Percentiles rank a stretch among this genome's conserved stretches.
These are phyloP conservation scores for Hericium rajendrae DNA, from an alignment of 768 basidiomycete species.

Conservation along the genomic window DNA sequence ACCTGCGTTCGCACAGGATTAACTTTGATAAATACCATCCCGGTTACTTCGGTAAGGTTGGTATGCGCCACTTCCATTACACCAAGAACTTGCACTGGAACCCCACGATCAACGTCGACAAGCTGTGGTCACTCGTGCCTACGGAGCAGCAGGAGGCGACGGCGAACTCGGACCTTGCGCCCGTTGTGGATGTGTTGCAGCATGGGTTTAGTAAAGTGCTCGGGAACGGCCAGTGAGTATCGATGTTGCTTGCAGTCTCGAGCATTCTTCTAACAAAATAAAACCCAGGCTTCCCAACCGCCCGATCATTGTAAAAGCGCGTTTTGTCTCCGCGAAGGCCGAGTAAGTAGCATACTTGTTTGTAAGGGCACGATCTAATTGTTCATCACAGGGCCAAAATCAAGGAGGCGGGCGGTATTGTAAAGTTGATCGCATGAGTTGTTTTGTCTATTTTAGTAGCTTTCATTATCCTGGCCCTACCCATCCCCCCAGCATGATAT, in stretches of 20 bases:
- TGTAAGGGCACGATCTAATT: not conserved
- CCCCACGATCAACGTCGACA: slow-evolving; percentile 98
- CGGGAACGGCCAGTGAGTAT: slow-evolving; percentile 82
- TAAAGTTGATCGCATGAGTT: slow-evolving; percentile 78
- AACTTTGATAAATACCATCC: slow-evolving; percentile 99
- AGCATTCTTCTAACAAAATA: not conserved
- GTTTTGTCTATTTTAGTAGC: slow-evolving; percentile 19
- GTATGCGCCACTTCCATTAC: slow-evolving; percentile 98
- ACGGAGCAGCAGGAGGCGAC: slow-evolving; percentile 72
- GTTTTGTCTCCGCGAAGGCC: slow-evolving; percentile 83
- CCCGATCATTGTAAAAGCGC: slow-evolving; percentile 97
- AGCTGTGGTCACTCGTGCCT: slow-evolving; percentile 88
- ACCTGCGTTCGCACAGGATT: slow-evolving; percentile 39
- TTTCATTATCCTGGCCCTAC: slow-evolving; percentile 11
- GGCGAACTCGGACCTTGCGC: slow-evolving; percentile 73
- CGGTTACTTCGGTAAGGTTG: slow-evolving; percentile 99
- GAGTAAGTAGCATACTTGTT: slow-evolving; percentile 42
- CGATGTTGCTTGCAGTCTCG: not conserved
- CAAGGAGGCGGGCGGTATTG: slow-evolving; percentile 91
- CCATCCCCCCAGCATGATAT: slow-evolving; percentile 16
- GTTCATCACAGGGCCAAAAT: slow-evolving; percentile 50
- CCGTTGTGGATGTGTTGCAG: slow-evolving; percentile 82
- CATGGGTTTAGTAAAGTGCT: slow-evolving; percentile 89
- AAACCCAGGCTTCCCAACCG: slow-evolving; percentile 59
- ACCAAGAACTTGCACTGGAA: slow-evolving; percentile 88